These are phyloP conservation scores for Aspergillus neotritici DNA, from an alignment of 2,329 filamentous ascomycete species.

Conservation along the genomic window DNA sequence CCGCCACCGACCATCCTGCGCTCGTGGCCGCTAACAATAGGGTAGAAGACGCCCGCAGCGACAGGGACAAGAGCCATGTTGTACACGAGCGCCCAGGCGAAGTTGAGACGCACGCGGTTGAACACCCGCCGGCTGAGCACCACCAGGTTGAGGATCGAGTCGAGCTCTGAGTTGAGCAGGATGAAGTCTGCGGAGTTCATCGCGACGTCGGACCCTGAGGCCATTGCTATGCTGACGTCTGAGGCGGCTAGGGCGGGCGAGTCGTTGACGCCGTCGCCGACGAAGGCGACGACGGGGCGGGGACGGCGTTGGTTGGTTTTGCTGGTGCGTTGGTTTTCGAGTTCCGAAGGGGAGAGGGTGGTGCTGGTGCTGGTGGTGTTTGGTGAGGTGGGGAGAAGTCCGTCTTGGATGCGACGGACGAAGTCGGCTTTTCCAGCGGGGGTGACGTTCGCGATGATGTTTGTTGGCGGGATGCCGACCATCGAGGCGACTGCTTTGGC, in stretches of 20 bases:
- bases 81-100: slow-evolving; percentile 78
- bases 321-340: slow-evolving; percentile 3
- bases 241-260: slow-evolving; percentile 73
- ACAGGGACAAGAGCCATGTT: slow-evolving; percentile 73
- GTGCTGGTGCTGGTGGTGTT: neutral
- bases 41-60: slow-evolving; percentile 73
- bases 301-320: slow-evolving; percentile 7
- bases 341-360: slow-evolving; percentile 1
- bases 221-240: slow-evolving; percentile 77
- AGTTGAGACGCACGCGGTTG: slow-evolving; percentile 74
- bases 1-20: slow-evolving; percentile 27
- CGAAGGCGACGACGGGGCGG: slow-evolving; percentile 67
- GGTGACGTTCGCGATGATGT: slow-evolving; percentile 82
- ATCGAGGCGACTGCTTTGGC: slow-evolving; percentile 70
- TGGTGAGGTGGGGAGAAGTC: neutral
- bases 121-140: slow-evolving; percentile 68
- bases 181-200: slow-evolving; percentile 78
- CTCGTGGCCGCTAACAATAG: slow-evolving; percentile 43
- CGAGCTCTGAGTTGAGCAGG: slow-evolving; percentile 65
- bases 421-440: slow-evolving; percentile 66
- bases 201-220: slow-evolving; percentile 75
- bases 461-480: slow-evolving; percentile 65
- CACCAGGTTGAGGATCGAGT: slow-evolving; percentile 66
- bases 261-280: slow-evolving; percentile 83
- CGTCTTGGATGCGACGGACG: slow-evolving; percentile 33